Evolutionary conservation across 139 green algal species (phyloP), one percentile per base, ranked within the genome.

Genomic region (Ulvella scutata): DNA sequence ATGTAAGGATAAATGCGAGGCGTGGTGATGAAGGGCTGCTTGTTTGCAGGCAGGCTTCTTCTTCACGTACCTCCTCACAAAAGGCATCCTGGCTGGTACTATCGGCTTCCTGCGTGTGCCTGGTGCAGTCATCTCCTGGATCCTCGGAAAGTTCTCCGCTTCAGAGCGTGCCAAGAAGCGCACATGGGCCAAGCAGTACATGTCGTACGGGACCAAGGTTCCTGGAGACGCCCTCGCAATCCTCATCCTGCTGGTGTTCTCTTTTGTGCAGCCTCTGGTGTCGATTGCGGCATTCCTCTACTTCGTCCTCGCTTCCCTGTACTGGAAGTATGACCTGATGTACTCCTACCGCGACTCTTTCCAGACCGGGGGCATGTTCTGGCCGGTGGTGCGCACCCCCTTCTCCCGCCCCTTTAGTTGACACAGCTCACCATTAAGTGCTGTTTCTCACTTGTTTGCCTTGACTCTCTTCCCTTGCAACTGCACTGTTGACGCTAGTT

Each of bases 221-320:
- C 51, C 51, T 26, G 13, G 13, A n/a, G 51, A 67, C 51, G 31
- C 51, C 13, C 31, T 67, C n/a, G 51, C 51, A 1, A 36, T 67
- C 51, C 51, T 67, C 51, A 67, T 67, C 51, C 51, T 67, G n/a
- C 31, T 67, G n/a, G 51, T 67, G n/a, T 67, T 67, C 51, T 67
- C 51, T 26, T n/a, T 67, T 26, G 31, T 26, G 9, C 51, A 67
- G 51, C 51, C 51, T 6, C 33, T 67, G 7, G 51, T 67, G 9
- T 26, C 51, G 9, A 26, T 6, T 26, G 51, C 51, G 1, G 51
- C 51, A 6, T 23, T 67, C 10, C 6, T 67, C 0, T 67, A 67
- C 51, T 67, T 67, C 51, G 0, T 67, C 51, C 33, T n/a, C 51
- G 33, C n/a, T 26, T 26, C 31, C 51, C 20, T 67, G n/a, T 67